These are phyloP conservation scores for Rutstroemia sydowiana DNA, from an alignment of 2,329 filamentous ascomycete species.

Conservation along the genomic window DNA sequence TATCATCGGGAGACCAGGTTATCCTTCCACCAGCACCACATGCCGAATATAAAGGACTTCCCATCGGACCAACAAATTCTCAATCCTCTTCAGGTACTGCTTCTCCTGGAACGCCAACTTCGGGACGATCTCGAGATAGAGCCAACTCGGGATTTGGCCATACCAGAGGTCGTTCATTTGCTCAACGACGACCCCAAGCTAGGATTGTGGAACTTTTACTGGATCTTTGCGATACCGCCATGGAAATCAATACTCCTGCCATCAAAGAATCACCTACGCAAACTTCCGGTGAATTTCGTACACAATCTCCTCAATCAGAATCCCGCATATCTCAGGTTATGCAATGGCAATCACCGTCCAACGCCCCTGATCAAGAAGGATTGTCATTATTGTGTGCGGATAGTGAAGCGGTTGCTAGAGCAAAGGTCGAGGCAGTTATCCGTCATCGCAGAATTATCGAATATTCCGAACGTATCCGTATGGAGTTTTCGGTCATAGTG, in stretches of 20 bases:
- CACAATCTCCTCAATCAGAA: slow-evolving; percentile 92
- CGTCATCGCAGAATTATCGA: slow-evolving; percentile 90
- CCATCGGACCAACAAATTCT: slow-evolving; percentile 65
- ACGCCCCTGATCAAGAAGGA: slow-evolving; percentile 88
- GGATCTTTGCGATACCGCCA: slow-evolving; percentile 89
- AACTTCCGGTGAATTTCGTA: slow-evolving; percentile 70
- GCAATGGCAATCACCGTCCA: slow-evolving; percentile 94
- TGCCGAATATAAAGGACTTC: slow-evolving; percentile 80
- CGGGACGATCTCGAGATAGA: slow-evolving; percentile 60
- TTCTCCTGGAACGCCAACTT: slow-evolving; percentile 61
- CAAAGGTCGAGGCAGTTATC: slow-evolving; percentile 88
- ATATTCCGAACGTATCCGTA: slow-evolving; percentile 88
- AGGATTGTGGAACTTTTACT: slow-evolving; percentile 92
- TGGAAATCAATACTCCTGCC: slow-evolving; percentile 89
- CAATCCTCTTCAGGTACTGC: slow-evolving; percentile 62
- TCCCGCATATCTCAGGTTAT: slow-evolving; percentile 88
- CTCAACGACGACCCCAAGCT: slow-evolving; percentile 78
- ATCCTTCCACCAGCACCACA: slow-evolving; percentile 39
- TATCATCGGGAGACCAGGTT: slow-evolving; percentile 46
- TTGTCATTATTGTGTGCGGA: slow-evolving; percentile 82
- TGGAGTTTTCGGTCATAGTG: slow-evolving; percentile 87
- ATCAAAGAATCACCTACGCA: slow-evolving; percentile 75
- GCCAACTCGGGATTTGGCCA: slow-evolving; percentile 68
- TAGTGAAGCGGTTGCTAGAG: slow-evolving; percentile 73
- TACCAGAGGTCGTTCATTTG: slow-evolving; percentile 77